A percentile compares a stretch with the other conserved stretches of the same genome.
These are phyloP conservation scores for Neocallimastix lanati DNA, from an alignment of 192 early-diverging fungal genomes.

Conservation along the genomic window DNA sequence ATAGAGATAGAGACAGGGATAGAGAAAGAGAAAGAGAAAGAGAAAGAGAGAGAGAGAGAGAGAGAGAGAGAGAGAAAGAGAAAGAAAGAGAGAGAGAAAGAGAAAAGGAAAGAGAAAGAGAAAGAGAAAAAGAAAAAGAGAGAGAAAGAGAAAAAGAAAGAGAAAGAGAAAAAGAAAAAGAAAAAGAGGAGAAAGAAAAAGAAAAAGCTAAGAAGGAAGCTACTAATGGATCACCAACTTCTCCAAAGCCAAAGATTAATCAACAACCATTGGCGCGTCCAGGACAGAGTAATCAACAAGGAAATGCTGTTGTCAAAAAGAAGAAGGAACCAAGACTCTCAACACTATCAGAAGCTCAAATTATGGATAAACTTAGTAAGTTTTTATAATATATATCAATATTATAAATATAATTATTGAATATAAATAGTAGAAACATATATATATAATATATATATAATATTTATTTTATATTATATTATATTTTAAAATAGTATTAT, in stretches of 20 bases:
- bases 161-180: too few species aligned
- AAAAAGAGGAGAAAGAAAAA: slow-evolving; percentile 6
- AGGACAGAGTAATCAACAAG: slow-evolving; percentile 12
- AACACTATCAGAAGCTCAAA: slow-evolving; percentile 77
- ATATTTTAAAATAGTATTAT: too few species aligned
- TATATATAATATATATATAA: too few species aligned
- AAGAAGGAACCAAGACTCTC: slow-evolving; percentile 63
- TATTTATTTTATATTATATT: too few species aligned
- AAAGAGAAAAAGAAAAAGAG: too few species aligned
- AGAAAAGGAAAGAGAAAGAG: too few species aligned
- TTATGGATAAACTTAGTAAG: slow-evolving; percentile 76
- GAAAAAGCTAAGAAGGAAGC: slow-evolving; percentile 10
- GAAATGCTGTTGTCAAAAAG: slow-evolving; percentile 29
- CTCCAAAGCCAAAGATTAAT: slow-evolving; percentile 3
- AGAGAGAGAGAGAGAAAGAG: not conserved
- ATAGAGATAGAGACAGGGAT: too few species aligned
- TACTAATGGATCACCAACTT: slow-evolving; percentile 7
- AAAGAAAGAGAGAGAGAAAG: too few species aligned
- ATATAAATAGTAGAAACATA: too few species aligned
- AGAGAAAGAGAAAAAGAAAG: too few species aligned
- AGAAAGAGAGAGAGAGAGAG: slow-evolving; percentile 4
- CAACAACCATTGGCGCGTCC: not conserved
- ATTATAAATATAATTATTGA: too few species aligned
- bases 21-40: slow-evolving; percentile 6
- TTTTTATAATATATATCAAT: too few species aligned